These are phyloP conservation scores for Colletotrichum nymphaeae DNA, from an alignment of 2,329 filamentous ascomycete species.

Conservation along the genomic window DNA sequence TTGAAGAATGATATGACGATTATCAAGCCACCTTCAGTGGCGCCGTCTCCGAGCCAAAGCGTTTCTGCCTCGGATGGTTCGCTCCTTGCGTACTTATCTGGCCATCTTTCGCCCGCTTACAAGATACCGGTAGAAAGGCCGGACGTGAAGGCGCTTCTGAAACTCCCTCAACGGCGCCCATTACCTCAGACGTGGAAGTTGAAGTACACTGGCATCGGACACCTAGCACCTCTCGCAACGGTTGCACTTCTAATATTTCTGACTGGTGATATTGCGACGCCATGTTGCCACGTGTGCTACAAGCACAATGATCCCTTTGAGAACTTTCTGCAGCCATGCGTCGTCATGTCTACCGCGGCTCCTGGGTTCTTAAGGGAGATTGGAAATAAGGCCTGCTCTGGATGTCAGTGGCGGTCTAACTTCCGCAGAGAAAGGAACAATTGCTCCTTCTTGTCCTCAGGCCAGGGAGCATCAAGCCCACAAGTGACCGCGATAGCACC, in stretches of 20 bases:
- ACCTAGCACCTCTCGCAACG: neutral
- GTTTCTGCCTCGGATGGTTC: neutral
- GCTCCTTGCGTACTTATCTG: neutral
- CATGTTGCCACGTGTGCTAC: constrained; percentile 6
- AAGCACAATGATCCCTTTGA: neutral
- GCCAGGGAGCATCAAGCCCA: neutral
- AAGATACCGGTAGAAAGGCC: constrained; percentile 19
- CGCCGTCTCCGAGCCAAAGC: too few species aligned
- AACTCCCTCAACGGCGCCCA: constrained; percentile 11
- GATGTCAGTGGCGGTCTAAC: constrained; percentile 45
- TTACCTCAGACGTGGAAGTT: constrained; percentile 4
- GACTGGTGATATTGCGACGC: constrained; percentile 15
- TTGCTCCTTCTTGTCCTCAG: constrained; percentile 40
- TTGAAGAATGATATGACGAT: too few species aligned
- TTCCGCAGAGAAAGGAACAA: constrained; percentile 39
- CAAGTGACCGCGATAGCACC: neutral
- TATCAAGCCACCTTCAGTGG: too few species aligned
- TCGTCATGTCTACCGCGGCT: constrained; percentile 41
- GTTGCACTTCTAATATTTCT: constrained; percentile 30
- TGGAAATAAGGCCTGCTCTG: constrained; percentile 42
- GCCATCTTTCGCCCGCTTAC: constrained; percentile 1
- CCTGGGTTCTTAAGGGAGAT: constrained; percentile 32
- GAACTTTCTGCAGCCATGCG: constrained; percentile 37
- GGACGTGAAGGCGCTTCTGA: constrained; percentile 22
- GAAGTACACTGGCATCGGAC: constrained; percentile 7